Evolutionary conservation across 768 basidiomycete genomes (phyloP).

Genomic region (Phylloporus scabripes): DNA sequence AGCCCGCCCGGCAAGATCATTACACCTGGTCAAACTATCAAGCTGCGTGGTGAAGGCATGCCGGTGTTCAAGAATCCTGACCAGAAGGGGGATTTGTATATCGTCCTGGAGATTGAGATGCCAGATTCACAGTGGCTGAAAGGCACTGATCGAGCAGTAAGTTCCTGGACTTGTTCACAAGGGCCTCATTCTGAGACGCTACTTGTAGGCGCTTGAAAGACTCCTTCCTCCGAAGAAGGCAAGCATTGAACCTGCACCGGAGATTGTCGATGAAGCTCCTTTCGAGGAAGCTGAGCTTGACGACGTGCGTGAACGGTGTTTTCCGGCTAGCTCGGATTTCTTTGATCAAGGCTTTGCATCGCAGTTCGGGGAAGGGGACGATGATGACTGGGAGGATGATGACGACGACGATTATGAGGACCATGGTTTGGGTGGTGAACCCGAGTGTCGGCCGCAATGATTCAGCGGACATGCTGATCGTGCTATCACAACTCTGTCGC

Average conservation of each 20-base stretch:
- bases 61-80: conserved; percentile 63
- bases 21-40: conserved; percentile 65
- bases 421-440: conserved; percentile 37
- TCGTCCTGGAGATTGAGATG: conserved; percentile 86
- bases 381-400: conserved; percentile 66
- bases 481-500: conserved; percentile 8
- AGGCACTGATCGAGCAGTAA: conserved; percentile 55
- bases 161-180: conserved; percentile 2
- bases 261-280: conserved; percentile 60
- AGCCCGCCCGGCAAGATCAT: conserved; percentile 74
- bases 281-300: conserved; percentile 75
- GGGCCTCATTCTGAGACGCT: conserved; percentile 4
- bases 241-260: conserved; percentile 68
- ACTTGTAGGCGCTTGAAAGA: conserved; percentile 51
- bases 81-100: conserved; percentile 73
- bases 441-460: conserved; percentile 61
- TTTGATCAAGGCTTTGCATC: conserved; percentile 66
- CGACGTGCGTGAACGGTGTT: conserved; percentile 79
- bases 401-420: conserved; percentile 55
- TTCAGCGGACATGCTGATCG: conserved; percentile 3
- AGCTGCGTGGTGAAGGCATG: conserved; percentile 86
- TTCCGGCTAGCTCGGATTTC: conserved; percentile 67
- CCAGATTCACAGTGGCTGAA: conserved; percentile 74
- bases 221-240: conserved; percentile 73
- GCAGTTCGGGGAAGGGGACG: conserved; percentile 71